phyloP scores from a whole-genome alignment of 805 yeast genomes.

The Dipodascus geniculatus region DNA sequence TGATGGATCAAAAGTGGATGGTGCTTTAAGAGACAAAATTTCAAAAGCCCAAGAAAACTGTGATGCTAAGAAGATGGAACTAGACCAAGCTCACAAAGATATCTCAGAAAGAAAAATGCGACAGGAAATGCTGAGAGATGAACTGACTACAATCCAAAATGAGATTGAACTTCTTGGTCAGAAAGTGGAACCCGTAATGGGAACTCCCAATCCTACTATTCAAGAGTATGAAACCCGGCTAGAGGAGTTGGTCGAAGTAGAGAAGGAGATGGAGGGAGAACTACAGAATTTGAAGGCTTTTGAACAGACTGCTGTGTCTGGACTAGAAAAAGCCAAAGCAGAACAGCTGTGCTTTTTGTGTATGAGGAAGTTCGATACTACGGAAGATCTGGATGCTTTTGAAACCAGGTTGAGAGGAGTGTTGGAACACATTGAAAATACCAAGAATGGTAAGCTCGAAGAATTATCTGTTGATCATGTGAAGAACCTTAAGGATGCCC shows the following conservation, averaged over 20 bases:
- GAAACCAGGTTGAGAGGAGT: background rate
- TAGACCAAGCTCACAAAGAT: slow-evolving; percentile 10
- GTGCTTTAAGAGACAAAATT: slow-evolving; percentile 10
- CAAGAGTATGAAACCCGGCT: background rate
- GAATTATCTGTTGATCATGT: background rate
- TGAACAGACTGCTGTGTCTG: background rate
- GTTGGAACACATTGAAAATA: background rate
- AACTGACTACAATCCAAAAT: slow-evolving; percentile 2
- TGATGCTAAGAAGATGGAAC: background rate
- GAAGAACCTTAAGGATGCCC: background rate
- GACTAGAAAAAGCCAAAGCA: background rate
- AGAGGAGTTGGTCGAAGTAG: slow-evolving; percentile 8
- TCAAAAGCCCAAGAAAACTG: slow-evolving; percentile 14
- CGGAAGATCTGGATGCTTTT: background rate
- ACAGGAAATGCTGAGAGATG: slow-evolving; percentile 11
- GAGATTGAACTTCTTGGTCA: slow-evolving; percentile 6
- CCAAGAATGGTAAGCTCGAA: background rate
- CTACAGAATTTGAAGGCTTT: slow-evolving; percentile 15
- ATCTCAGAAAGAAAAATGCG: slow-evolving; percentile 14
- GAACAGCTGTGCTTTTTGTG: background rate
- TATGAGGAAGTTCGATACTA: background rate
- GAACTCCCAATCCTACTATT: background rate
- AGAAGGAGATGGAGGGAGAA: slow-evolving; percentile 10
- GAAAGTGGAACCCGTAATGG: slow-evolving; percentile 4
- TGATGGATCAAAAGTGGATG: slow-evolving; percentile 12